Percentiles rank a stretch among this genome's conserved stretches.
Evolutionary conservation across 176 grass and related monocot species (phyloP).

Genomic region (Aegilops longissima): DNA sequence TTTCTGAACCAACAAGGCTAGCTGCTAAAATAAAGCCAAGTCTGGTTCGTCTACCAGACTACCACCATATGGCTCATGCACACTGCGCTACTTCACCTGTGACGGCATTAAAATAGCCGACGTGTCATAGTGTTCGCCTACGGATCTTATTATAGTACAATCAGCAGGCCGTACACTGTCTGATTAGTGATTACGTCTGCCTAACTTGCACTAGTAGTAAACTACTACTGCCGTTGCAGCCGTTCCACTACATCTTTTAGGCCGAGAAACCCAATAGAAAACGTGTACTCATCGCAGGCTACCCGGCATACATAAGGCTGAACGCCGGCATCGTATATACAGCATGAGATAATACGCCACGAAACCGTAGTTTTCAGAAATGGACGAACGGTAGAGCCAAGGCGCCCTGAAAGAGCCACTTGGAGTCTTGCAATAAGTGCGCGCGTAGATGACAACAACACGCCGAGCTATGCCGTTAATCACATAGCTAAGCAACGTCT

Average conservation of each 20-base stretch:
- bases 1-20: not conserved
- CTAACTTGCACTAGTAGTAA: not conserved
- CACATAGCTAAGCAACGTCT: not conserved
- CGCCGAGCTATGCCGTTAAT: not conserved
- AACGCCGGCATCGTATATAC: conserved; percentile 13
- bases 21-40: not conserved
- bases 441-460: not conserved
- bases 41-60: not conserved
- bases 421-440: conserved; percentile 14
- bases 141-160: not conserved
- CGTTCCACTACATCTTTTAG: not conserved
- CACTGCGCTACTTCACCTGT: not conserved
- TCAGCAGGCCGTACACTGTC: conserved; percentile 7
- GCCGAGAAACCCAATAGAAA: not conserved
- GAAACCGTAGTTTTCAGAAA: not conserved
- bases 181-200: not conserved
- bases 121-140: not conserved
- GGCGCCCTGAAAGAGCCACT: conserved; percentile 9
- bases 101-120: not conserved
- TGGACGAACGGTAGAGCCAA: conserved; percentile 2
- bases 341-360: not conserved
- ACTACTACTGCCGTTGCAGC: not conserved
- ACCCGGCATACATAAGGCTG: not conserved
- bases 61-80: not conserved
- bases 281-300: not conserved